phyloP scores from a whole-genome alignment of 768 basidiomycete genomes.

The Panellus pusillus region DNA sequence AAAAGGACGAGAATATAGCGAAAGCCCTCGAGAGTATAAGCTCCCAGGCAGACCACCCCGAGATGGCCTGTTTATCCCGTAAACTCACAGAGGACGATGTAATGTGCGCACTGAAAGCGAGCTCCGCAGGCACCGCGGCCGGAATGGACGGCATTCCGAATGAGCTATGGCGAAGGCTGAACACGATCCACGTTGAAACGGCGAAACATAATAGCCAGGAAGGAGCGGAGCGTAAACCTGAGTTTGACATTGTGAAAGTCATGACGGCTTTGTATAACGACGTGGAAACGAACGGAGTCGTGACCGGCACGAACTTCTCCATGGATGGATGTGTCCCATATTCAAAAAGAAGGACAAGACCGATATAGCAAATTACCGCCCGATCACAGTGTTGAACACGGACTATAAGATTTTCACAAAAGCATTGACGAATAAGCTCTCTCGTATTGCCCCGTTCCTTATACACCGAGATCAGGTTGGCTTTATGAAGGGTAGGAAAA shows the following conservation, averaged over 20 bases:
- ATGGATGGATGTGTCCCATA: conserved; percentile 25
- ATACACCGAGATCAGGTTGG: too few species aligned
- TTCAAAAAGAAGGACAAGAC: conserved; percentile 30
- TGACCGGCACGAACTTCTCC: background rate
- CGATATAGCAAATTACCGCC: conserved; percentile 21
- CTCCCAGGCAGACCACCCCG: background rate
- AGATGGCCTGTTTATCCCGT: too few species aligned
- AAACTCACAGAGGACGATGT: conserved; percentile 5
- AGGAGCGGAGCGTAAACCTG: too few species aligned
- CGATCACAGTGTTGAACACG: conserved; percentile 26
- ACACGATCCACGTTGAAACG: too few species aligned
- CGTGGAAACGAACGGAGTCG: conserved; percentile 7
- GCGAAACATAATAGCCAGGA: too few species aligned
- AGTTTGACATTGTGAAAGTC: background rate
- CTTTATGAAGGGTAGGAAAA: too few species aligned
- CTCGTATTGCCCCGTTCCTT: too few species aligned
- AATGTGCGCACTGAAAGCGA: background rate
- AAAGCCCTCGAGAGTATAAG: background rate
- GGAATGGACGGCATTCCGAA: background rate
- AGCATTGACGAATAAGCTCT: background rate
- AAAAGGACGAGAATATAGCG: background rate
- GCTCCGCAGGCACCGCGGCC: background rate
- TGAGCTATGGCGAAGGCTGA: conserved; percentile 3
- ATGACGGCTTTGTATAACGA: background rate
- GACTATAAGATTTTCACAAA: background rate